Evolutionary conservation across 2,329 filamentous ascomycete genomes (phyloP), one percentile per base, ranked within the genome.

Genomic region (Verticillium zaregamsianum): DNA sequence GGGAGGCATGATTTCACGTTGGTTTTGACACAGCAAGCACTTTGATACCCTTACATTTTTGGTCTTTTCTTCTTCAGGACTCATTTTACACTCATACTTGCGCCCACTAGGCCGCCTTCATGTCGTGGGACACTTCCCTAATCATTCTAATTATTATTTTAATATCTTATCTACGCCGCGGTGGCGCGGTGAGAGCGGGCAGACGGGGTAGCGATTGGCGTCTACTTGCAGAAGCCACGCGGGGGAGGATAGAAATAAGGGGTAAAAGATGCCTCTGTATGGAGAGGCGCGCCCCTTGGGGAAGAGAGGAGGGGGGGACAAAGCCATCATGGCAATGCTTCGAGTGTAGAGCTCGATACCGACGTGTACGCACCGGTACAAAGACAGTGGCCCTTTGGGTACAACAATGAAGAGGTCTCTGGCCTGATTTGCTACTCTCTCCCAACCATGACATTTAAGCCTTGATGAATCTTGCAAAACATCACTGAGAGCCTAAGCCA

Each of bases 11-110:
- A 52, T 52, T 25, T 52, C 9, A 52, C n/a, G 56, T 63, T 64
- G 57, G 55, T 64, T 61, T 64, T 57, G 1, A 52, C 20, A 52
- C 59, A 65, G 63, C 62, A 63, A 64, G 63, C 63, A 59, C 57
- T 59, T 64, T 65, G 63, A 65, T 65, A 65, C 63, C 55, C 55
- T 57, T 57, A 33, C 14, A 57, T 25, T 57, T 57, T 23, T 57
- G 12, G 28, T 14, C 17, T 57, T 25, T 25, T 15, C 55, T 57
- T 57, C 33, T 37, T 32, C 55, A 25, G 31, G 7, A 25, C 17
- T 23, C 32, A 32, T 25, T 33, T 57, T 57, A 33, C 25, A 37
- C 25, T 23, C 55, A 52, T 28, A 52, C 45, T 52, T 52, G 20
- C n/a, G 31, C 28, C 32, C 20, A 25, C 17, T n/a, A n/a, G 32